Base-by-base conservation (phyloP, 352 stramenopile species). In the Pythium phragmitis region DNA sequence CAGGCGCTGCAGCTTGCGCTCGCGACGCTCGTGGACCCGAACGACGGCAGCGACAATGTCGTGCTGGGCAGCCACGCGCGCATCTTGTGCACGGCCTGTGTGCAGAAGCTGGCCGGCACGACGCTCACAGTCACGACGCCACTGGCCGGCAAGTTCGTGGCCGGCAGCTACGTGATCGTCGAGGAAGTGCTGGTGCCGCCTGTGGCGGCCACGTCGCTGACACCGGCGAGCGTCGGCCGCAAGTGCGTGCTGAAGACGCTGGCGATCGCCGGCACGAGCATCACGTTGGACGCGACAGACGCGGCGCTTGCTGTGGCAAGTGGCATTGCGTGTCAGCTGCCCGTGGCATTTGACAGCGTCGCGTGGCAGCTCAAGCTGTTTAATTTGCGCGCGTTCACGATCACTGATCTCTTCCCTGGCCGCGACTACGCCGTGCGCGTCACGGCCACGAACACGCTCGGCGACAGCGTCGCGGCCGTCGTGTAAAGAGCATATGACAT, bases 381-480 rank as follows among this genome's bases (percentile, higher is more conserved):
- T 52, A 87, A 90, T 26, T 54, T 92, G n/a, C 71, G 78, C 2
- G 79, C 80, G 0, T 67, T 88, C 50, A 77, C 64, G 21, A 79
- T 92, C 48, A 56, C 23, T 2, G 80, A 91, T 59, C 57, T 92
- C 28, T 69, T 85, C n/a, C 77, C 84, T 1, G 83, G 83, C n/a
- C 61, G 69, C 16, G 81, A 91, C 21, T 92, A 92, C 67, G 82
- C 79, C 1, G 78, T 91, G 42, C 78, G 79, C 6, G 81, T 89
- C 21, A 34, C 76, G 19, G 78, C 81, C 0, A 73, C 68, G 21
- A 76, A 81, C 26, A 51, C 58, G 0, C 46, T 73, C 0, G 81
- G 82, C 12, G 79, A 89, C 46, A 84, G 82, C 55, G 51, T 67
- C 2, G 70, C 77, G 13, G 61, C 67, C 17, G 43, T 73, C 2